Base-by-base conservation (phyloP, 2,329 filamentous ascomycete species). In the Penicillium aurantiogriseum region DNA sequence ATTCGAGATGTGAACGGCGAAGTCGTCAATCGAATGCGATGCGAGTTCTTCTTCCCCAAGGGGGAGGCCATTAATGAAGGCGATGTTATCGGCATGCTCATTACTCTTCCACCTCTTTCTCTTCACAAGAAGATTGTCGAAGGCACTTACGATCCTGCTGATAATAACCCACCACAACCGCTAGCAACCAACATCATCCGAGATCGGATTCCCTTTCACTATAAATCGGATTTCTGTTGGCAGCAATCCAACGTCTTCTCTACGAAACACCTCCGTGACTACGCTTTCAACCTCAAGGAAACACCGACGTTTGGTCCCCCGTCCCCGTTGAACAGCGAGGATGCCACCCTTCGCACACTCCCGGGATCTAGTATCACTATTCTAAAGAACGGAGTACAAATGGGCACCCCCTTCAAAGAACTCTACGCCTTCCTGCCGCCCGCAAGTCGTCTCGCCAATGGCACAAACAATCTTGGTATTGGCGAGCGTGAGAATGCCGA, bases 61-160 rank as follows among this genome's bases (percentile, higher is more conserved):
- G 88, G 88, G 46, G 88, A 93, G 71, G 85, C 91, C 55, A 86
- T 97, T 51, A 83, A 84, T 44, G 92, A 96, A 74, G 94, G 93
- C 44, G 94, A 99, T 73, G 91, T 99, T 10, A 90, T 99, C 56
- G 94, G 94, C 4, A 80, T 99, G 43, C 91, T 97, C 73, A 96
- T 97, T 60, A 91, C 89, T 62, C 83, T 99, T 1, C 94, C 94
- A 0, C 90, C 92, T 0, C 85, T 97, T 59, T 82, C 85, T 3
- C 78, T 97, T 10, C 95, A 99, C 69, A 87, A 90, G 59, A 96
- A 96, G 74, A 85, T 97, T 31, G 90, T 96, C 33, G 85, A 89
- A 56, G 92, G 92, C 10, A 86, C 88, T 47, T 97, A 93, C 77
- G 96, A 97, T 69, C 91, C 91, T 1, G 87, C 90, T 3, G 86